phyloP scores from a whole-genome alignment of 1,139 yeast species.

The Candida sojae region DNA sequence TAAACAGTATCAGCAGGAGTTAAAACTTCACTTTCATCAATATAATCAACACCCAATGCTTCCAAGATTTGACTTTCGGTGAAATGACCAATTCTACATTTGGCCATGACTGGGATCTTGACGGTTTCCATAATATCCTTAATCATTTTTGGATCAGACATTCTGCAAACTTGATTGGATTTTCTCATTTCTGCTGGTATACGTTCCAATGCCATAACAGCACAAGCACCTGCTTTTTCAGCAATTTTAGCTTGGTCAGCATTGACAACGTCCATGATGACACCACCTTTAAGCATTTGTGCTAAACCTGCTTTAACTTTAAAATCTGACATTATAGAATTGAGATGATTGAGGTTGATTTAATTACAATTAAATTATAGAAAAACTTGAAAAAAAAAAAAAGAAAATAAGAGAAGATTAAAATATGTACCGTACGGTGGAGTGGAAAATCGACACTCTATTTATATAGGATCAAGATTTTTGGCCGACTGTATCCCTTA shows the following conservation, averaged over 20 bases:
- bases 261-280: constrained; percentile 56
- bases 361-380: too few species aligned
- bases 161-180: constrained; percentile 82
- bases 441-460: too few species aligned
- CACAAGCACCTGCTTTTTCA: constrained; percentile 85
- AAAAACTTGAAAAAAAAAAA: too few species aligned
- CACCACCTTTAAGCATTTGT: constrained; percentile 80
- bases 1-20: constrained; percentile 76
- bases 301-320: constrained; percentile 81
- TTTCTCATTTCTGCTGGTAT: constrained; percentile 88
- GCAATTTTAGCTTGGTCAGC: constrained; percentile 61
- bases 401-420: too few species aligned
- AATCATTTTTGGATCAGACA: constrained; percentile 87
- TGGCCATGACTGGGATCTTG: constrained; percentile 84
- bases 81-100: constrained; percentile 81
- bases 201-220: constrained; percentile 87
- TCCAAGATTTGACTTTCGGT: constrained; percentile 84
- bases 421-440: too few species aligned
- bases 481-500: neutral
- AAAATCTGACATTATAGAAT: constrained; percentile 44
- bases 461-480: neutral
- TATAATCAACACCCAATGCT: constrained; percentile 74
- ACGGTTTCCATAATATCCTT: constrained; percentile 73
- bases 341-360: neutral
- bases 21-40: constrained; percentile 83